Conservation (phyloP, 2,329 filamentous ascomycete genomes). For the Colletotrichum camelliae region DNA sequence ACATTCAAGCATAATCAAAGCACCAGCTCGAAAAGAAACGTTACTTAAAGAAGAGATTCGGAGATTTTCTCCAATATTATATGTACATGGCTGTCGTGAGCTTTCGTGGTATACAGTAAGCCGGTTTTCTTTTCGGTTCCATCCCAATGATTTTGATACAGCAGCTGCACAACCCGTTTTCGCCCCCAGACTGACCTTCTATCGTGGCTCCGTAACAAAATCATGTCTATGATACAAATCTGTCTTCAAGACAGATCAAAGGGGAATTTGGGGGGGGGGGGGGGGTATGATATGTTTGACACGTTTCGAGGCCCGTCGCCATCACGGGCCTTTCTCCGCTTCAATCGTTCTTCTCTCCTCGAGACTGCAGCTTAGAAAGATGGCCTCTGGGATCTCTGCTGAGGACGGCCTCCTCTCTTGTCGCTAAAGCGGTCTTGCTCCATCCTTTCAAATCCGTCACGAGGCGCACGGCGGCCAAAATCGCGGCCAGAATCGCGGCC, state of each 20-base stretch:
- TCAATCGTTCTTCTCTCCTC: not conserved
- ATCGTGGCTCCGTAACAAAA: not conserved
- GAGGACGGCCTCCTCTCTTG: not conserved
- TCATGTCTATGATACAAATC: constrained; percentile 11
- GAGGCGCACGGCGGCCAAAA: not conserved
- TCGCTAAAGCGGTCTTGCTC: constrained; percentile 1
- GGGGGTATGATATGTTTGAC: not conserved
- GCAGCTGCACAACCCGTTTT: not conserved
- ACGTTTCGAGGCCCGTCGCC: not conserved
- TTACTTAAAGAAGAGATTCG: constrained; percentile 16
- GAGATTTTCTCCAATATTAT: constrained; percentile 2
- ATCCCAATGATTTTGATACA: not conserved
- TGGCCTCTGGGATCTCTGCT: not conserved
- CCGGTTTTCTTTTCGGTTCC: not conserved
- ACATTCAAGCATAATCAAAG: not conserved
- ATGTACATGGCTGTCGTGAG: constrained; percentile 8
- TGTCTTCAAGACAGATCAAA: not conserved
- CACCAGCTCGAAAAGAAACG: not conserved
- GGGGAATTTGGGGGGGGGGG: not conserved
- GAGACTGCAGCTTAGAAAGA: not conserved
- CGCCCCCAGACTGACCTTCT: not conserved
- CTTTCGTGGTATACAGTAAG: not conserved
- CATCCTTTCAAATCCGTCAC: constrained; percentile 11
- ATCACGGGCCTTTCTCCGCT: not conserved
- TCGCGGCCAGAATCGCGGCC: constrained; percentile 13